phyloP scores from a whole-genome alignment of 768 basidiomycete species.

The Phylloporus arenicola region DNA sequence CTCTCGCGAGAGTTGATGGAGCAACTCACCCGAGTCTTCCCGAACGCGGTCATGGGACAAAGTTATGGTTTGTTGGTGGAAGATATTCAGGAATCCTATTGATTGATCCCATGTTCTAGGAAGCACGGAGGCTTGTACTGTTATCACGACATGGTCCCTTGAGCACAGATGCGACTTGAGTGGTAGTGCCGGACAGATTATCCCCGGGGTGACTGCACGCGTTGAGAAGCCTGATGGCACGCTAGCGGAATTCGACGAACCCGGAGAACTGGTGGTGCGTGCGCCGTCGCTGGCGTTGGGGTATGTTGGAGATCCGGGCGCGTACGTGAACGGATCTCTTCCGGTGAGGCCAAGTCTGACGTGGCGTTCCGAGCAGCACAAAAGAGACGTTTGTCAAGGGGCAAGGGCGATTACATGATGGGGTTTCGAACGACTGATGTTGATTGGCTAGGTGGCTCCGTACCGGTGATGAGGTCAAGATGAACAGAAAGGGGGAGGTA shows the following conservation, averaged over 20 bases:
- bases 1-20: conserved; percentile 47
- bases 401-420: conserved; percentile 1
- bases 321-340: conserved; percentile 38
- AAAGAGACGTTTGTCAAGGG: conserved; percentile 58
- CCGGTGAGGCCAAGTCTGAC: conserved; percentile 3
- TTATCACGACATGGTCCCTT: conserved; percentile 43
- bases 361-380: conserved; percentile 36
- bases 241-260: conserved; percentile 50
- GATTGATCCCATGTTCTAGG: conserved; percentile 31
- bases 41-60: conserved; percentile 51
- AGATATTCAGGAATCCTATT: not conserved
- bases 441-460: conserved; percentile 47
- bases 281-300: conserved; percentile 57
- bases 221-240: conserved; percentile 56
- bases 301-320: conserved; percentile 53
- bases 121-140: conserved; percentile 58
- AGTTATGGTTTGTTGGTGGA: conserved; percentile 44
- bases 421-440: not conserved
- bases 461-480: conserved; percentile 66
- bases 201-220: conserved; percentile 53
- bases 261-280: conserved; percentile 56
- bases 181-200: conserved; percentile 53
- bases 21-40: conserved; percentile 42
- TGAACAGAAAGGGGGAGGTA: conserved; percentile 56
- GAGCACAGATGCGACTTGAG: conserved; percentile 41